A percentile compares a stretch with the other conserved stretches of the same genome.
phyloP scores from a whole-genome alignment of 495 filamentous ascomycete species.

The Collariella sp. region DNA sequence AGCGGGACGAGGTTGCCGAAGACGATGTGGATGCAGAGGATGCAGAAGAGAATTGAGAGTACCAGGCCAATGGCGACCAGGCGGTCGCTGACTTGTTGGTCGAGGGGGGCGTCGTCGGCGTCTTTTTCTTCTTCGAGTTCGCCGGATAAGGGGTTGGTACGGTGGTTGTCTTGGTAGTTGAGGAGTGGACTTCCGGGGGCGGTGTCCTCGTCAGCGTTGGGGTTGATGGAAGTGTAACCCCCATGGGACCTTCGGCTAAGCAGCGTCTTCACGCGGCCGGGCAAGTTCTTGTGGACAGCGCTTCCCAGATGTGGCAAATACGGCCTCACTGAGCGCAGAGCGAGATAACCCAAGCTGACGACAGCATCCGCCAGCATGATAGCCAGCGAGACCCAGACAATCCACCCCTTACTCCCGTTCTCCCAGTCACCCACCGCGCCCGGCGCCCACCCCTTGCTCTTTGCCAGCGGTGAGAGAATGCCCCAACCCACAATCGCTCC shows the following conservation, averaged over 20 bases:
- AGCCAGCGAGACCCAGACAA: conserved; percentile 88
- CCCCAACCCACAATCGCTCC: conserved; percentile 90
- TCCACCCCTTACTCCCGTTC: conserved; percentile 91
- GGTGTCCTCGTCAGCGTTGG: conserved; percentile 1
- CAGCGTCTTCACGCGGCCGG: neutral
- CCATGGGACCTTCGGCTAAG: neutral
- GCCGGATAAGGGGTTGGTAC: neutral
- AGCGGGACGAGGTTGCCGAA: conserved; percentile 62
- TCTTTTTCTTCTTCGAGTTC: conserved; percentile 13
- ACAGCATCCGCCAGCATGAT: conserved; percentile 96
- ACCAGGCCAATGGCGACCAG: conserved; percentile 67
- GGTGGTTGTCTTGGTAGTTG: conserved; percentile 44
- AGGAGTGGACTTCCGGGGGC: neutral
- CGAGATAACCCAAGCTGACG: conserved; percentile 75
- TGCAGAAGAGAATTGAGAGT: conserved; percentile 68
- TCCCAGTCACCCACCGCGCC: conserved; percentile 82
- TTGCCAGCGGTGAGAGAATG: conserved; percentile 80
- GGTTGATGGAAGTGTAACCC: conserved; percentile 5
- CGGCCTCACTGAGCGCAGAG: conserved; percentile 40
- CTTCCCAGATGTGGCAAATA: conserved; percentile 7
- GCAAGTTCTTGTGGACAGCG: neutral
- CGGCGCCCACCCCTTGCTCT: conserved; percentile 78
- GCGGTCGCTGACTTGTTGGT: conserved; percentile 68
- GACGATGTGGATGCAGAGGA: conserved; percentile 66
- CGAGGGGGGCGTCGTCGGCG: conserved; percentile 64